A percentile compares a stretch with the other conserved stretches of the same genome.
phyloP scores from a whole-genome alignment of 192 early-diverging fungal species.

The Entophlyctis luteolus region DNA sequence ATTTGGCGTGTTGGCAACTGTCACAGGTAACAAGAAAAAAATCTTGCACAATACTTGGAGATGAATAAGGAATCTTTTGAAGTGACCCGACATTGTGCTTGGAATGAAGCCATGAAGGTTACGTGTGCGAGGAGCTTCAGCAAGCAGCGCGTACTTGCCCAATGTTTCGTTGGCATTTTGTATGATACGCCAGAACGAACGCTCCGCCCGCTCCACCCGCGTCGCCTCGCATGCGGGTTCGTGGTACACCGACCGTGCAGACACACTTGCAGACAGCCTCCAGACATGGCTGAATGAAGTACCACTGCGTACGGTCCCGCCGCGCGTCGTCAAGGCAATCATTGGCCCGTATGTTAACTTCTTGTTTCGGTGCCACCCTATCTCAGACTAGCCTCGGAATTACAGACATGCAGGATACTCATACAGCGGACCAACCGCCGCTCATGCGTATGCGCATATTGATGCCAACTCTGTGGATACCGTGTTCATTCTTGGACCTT shows the following conservation, averaged over 20 bases:
- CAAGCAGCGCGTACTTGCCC: too few species aligned
- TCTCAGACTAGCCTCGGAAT: too few species aligned
- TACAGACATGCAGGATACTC: conserved; percentile 85
- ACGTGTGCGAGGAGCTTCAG: too few species aligned
- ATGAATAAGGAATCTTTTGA: too few species aligned
- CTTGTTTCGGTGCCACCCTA: neutral
- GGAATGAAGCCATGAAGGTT: too few species aligned
- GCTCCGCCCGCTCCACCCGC: too few species aligned
- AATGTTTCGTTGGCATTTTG: too few species aligned
- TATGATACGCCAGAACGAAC: too few species aligned
- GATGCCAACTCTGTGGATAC: conserved; percentile 51
- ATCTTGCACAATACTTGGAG: too few species aligned
- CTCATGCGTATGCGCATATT: conserved; percentile 79
- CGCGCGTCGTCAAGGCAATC: conserved; percentile 54
- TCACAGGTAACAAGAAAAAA: too few species aligned
- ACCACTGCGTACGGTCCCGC: neutral
- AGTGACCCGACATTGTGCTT: too few species aligned
- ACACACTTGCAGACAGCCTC: conserved; percentile 48
- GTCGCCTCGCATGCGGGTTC: conserved; percentile 47
- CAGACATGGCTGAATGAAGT: conserved; percentile 50
- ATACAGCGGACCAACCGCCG: conserved; percentile 87
- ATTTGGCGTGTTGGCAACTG: too few species aligned
- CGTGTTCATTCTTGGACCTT: conserved; percentile 90
- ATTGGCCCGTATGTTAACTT: conserved; percentile 68
- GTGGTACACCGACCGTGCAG: conserved; percentile 38